Conservation (phyloP, 1,139 yeast species). For the Oligophagozyma castellii region DNA sequence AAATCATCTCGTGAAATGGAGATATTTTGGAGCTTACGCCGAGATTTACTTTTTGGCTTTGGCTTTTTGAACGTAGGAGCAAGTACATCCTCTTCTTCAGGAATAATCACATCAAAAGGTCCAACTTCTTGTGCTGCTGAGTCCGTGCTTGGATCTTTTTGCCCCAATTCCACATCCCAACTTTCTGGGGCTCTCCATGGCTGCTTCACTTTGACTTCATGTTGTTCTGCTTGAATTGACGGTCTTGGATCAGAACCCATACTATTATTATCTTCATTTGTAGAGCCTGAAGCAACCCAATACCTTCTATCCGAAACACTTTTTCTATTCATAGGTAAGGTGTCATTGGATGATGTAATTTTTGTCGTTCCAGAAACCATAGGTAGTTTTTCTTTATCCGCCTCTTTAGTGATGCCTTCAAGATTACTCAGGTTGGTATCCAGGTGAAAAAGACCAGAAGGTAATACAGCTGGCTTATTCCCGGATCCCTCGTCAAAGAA, state of each 20-base stretch:
- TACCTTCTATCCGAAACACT: conserved; percentile 6
- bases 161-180: conserved; percentile 53
- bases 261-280: conserved; percentile 2
- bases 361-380: background rate
- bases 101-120: conserved; percentile 1
- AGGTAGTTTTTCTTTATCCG: conserved; percentile 1
- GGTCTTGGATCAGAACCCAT: background rate
- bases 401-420: conserved; percentile 19
- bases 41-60: background rate
- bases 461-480: background rate
- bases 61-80: conserved; percentile 1
- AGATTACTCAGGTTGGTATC: conserved; percentile 21
- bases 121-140: conserved; percentile 2
- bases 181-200: conserved; percentile 64
- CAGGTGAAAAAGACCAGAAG: conserved; percentile 10
- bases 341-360: conserved; percentile 1
- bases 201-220: too few species aligned
- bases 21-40: too few species aligned
- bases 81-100: conserved; percentile 1
- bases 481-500: background rate
- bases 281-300: conserved; percentile 1
- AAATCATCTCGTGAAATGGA: too few species aligned
- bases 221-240: background rate
- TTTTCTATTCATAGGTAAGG: background rate
- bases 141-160: conserved; percentile 6